Conservation (phyloP, 148 eudicot species). For the Cornus suecica region DNA sequence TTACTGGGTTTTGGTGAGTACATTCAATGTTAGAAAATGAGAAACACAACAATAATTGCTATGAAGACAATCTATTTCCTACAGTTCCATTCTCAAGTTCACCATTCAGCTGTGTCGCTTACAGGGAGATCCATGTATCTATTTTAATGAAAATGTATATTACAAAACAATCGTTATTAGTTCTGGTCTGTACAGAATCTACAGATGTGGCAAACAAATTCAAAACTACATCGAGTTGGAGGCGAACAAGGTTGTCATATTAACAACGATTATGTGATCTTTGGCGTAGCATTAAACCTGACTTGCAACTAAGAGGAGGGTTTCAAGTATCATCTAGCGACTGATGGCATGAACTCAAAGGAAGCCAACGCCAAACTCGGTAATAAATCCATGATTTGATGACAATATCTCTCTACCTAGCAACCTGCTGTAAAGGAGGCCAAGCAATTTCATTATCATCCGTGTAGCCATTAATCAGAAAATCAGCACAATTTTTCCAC, state of each 20-base stretch:
- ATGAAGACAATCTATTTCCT: no score
- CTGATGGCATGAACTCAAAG: neutral
- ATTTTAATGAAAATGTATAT: neutral
- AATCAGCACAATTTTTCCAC: slow-evolving; percentile 84
- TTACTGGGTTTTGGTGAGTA: no score
- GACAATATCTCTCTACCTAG: slow-evolving; percentile 20
- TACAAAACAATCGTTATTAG: neutral
- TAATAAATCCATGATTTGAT: neutral
- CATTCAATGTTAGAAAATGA: no score
- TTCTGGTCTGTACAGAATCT: neutral
- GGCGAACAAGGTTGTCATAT: neutral
- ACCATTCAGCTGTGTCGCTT: neutral
- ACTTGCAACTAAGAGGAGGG: neutral
- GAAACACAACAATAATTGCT: no score
- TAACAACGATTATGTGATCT: slow-evolving; percentile 5
- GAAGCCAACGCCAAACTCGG: neutral
- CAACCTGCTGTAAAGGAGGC: slow-evolving; percentile 59
- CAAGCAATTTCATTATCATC: slow-evolving; percentile 70
- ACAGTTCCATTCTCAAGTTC: neutral
- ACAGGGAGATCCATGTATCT: neutral
- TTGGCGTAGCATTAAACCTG: neutral
- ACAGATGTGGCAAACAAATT: neutral
- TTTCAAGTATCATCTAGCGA: neutral
- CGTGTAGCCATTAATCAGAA: slow-evolving; percentile 69
- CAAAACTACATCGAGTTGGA: neutral